These are phyloP conservation scores for Carallia pectinifolia DNA, from an alignment of 345 rosid genomes.

Conservation along the genomic window DNA sequence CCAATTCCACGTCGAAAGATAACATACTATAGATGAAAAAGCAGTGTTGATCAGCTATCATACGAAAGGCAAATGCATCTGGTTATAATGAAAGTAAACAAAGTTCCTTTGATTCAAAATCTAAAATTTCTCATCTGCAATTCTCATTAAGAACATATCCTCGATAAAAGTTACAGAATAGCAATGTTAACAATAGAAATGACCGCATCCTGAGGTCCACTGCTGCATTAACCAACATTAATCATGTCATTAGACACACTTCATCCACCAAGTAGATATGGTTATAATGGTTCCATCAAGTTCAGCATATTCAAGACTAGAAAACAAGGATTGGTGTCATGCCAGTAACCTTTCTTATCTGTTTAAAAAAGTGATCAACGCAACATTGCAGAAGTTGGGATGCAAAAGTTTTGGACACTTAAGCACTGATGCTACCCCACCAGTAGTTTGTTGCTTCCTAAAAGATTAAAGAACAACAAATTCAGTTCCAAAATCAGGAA, in stretches of 20 bases:
- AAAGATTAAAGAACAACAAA: too few species aligned
- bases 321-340: not conserved
- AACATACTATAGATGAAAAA: constrained; percentile 51
- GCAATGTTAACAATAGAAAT: not conserved
- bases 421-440: too few species aligned
- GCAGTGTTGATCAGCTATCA: constrained; percentile 13
- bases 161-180: not conserved
- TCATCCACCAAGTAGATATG: not conserved
- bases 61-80: not conserved
- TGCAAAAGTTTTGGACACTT: too few species aligned
- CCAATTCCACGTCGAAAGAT: constrained; percentile 96
- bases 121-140: not conserved
- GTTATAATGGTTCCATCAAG: too few species aligned
- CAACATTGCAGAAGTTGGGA: too few species aligned
- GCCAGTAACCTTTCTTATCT: too few species aligned
- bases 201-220: not conserved
- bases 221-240: not conserved
- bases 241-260: not conserved
- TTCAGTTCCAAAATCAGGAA: too few species aligned
- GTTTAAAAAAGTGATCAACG: too few species aligned
- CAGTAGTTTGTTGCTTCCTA: too few species aligned
- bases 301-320: not conserved
- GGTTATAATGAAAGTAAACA: not conserved
- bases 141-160: not conserved
- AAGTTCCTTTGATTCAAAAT: not conserved